phyloP scores from a whole-genome alignment of 352 stramenopile genomes.

The Pythium dissotocum region DNA sequence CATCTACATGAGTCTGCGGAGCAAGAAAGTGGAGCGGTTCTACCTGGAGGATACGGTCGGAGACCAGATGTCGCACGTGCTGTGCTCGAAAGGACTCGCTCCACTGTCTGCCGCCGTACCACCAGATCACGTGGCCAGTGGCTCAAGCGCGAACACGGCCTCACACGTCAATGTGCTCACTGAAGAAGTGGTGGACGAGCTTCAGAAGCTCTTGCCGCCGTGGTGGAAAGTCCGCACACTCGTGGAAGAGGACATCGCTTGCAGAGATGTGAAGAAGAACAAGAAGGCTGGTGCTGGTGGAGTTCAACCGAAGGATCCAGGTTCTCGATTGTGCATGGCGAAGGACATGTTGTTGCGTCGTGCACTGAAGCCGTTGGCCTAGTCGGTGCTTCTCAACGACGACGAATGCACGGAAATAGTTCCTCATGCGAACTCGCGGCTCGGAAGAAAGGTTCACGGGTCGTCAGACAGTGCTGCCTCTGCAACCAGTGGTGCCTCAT shows the following conservation, averaged over 20 bases:
- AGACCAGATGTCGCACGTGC: not conserved
- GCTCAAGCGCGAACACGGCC: not conserved
- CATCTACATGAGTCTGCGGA: constrained; percentile 3
- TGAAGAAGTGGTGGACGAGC: not conserved
- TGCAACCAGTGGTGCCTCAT: too few relatives aligned
- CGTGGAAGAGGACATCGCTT: not conserved
- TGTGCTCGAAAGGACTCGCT: not conserved
- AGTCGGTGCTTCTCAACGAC: not conserved
- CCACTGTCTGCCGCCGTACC: not conserved
- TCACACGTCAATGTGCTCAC: not conserved
- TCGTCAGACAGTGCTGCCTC: too few relatives aligned
- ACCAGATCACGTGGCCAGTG: too few relatives aligned
- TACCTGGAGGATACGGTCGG: not conserved
- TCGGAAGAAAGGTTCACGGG: not conserved
- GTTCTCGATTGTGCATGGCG: not conserved
- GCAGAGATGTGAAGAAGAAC: not conserved
- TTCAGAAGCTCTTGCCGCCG: not conserved
- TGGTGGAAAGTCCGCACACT: not conserved
- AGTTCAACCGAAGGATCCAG: not conserved
- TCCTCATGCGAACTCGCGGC: not conserved
- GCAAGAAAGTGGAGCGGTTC: not conserved
- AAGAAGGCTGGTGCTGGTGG: too few relatives aligned
- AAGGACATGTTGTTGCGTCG: not conserved
- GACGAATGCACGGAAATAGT: not conserved
- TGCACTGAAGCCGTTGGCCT: not conserved